A percentile compares a stretch with the other conserved stretches of the same genome.
phyloP scores from a whole-genome alignment of 208 protist species.

The Trypanosoma brucei region DNA sequence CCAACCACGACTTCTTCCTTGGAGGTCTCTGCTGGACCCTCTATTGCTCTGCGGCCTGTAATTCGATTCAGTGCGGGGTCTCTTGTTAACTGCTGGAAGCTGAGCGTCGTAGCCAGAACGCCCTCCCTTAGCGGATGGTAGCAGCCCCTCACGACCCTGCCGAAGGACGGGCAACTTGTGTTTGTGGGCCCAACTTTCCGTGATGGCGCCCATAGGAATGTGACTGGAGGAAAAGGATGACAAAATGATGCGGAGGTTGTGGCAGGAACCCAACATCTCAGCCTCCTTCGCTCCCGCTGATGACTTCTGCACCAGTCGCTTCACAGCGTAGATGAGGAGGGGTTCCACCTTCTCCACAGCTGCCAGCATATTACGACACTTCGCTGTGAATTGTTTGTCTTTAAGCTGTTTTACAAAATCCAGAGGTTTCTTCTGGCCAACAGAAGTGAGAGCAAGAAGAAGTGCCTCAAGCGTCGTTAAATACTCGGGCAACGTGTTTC shows the following conservation, averaged over 20 bases:
- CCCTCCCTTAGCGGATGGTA: constrained; percentile 4
- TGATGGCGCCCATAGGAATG: constrained; percentile 55
- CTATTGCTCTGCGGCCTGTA: too few species aligned
- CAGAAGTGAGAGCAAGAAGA: constrained; percentile 48
- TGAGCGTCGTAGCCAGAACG: background rate
- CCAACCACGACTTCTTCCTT: too few species aligned
- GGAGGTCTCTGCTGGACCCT: too few species aligned
- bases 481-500: constrained; percentile 34
- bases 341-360: constrained; percentile 25
- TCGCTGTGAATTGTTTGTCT: constrained; percentile 50
- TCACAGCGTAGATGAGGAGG: constrained; percentile 39
- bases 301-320: constrained; percentile 30
- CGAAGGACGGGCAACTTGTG: constrained; percentile 48
- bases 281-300: constrained; percentile 36
- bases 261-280: constrained; percentile 43
- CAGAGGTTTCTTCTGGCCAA: constrained; percentile 47
- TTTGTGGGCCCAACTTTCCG: constrained; percentile 60
- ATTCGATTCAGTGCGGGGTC: too few species aligned
- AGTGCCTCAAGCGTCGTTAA: constrained; percentile 67
- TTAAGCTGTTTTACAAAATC: constrained; percentile 66
- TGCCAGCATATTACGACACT: constrained; percentile 25
- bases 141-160: constrained; percentile 24
- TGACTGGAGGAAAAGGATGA: constrained; percentile 53
- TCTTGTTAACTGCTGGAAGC: too few species aligned
- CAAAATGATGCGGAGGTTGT: constrained; percentile 60